Evolutionary conservation across 768 basidiomycete species (phyloP).

Genomic region (Psilocybe tampanensis): DNA sequence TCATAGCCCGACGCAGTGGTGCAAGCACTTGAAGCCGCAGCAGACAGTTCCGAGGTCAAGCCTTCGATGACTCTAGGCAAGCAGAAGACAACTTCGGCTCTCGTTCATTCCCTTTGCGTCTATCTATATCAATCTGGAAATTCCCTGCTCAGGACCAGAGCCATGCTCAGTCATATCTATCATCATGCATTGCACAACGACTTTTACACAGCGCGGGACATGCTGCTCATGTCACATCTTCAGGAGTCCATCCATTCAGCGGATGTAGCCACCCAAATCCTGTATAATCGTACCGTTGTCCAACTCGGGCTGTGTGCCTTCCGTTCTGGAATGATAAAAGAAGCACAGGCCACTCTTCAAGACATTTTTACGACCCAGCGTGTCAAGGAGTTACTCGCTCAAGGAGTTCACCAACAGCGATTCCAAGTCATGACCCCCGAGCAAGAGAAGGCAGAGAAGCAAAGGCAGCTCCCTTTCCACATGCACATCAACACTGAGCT

Average conservation of each 20-base stretch:
- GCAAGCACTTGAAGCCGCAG: slow-evolving; percentile 80
- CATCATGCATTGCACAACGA: slow-evolving; percentile 96
- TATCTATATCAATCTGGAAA: slow-evolving; percentile 92
- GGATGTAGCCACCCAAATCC: slow-evolving; percentile 95
- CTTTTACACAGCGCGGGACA: slow-evolving; percentile 95
- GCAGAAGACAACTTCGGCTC: slow-evolving; percentile 61
- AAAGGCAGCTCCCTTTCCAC: slow-evolving; percentile 97
- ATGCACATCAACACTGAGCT: slow-evolving; percentile 99
- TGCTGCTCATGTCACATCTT: slow-evolving; percentile 98
- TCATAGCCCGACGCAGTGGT: slow-evolving; percentile 89
- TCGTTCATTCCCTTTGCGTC: slow-evolving; percentile 88
- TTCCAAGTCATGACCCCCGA: slow-evolving; percentile 88
- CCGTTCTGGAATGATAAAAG: slow-evolving; percentile 91
- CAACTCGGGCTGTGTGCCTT: slow-evolving; percentile 98
- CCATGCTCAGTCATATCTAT: slow-evolving; percentile 97
- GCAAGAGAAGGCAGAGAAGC: slow-evolving; percentile 96
- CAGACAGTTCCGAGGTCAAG: slow-evolving; percentile 56
- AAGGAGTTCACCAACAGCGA: slow-evolving; percentile 92
- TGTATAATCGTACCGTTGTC: slow-evolving; percentile 97
- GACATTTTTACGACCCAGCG: slow-evolving; percentile 97
- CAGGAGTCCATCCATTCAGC: slow-evolving; percentile 96
- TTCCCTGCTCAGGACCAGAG: slow-evolving; percentile 90
- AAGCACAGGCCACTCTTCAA: slow-evolving; percentile 88
- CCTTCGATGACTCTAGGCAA: slow-evolving; percentile 62
- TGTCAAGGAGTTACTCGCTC: slow-evolving; percentile 95